Conservation (phyloP, 768 basidiomycete species). For the Auricularia heimuer region DNA sequence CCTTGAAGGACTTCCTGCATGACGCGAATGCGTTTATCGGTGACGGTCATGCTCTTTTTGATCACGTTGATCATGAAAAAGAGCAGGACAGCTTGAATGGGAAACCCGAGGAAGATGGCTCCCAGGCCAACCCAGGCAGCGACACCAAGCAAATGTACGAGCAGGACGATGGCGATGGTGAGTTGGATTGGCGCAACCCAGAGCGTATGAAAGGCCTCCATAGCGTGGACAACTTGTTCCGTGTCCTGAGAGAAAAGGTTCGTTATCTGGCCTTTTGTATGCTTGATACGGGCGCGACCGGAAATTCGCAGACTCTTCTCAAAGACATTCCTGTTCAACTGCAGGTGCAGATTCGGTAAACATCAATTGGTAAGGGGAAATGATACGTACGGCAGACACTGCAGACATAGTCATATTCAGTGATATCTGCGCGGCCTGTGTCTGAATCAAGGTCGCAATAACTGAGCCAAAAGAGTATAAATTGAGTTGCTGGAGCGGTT, state of each 20-base stretch:
- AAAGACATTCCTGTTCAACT: slow-evolving; percentile 40
- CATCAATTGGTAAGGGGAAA: background rate
- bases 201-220: background rate
- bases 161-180: background rate
- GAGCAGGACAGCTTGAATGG: slow-evolving; percentile 45
- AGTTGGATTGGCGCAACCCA: background rate
- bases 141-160: background rate
- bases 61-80: slow-evolving; percentile 42
- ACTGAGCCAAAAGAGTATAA: background rate
- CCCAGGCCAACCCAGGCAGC: background rate
- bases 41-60: slow-evolving; percentile 48
- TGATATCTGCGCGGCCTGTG: slow-evolving; percentile 5
- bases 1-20: slow-evolving; percentile 57
- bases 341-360: slow-evolving; percentile 6
- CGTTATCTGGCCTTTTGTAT: slow-evolving; percentile 56
- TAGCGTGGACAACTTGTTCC: background rate
- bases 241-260: slow-evolving; percentile 48
- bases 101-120: slow-evolving; percentile 45
- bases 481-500: slow-evolving; percentile 2
- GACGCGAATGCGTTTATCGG: slow-evolving; percentile 55
- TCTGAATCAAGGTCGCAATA: background rate
- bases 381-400: slow-evolving; percentile 1
- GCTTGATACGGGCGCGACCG: slow-evolving; percentile 45
- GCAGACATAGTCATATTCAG: background rate
- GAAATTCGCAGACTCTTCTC: slow-evolving; percentile 62